A percentile compares a stretch with the other conserved stretches of the same genome.
Evolutionary conservation across 1,139 yeast species (phyloP).

Genomic region (Pichia norvegensis): DNA sequence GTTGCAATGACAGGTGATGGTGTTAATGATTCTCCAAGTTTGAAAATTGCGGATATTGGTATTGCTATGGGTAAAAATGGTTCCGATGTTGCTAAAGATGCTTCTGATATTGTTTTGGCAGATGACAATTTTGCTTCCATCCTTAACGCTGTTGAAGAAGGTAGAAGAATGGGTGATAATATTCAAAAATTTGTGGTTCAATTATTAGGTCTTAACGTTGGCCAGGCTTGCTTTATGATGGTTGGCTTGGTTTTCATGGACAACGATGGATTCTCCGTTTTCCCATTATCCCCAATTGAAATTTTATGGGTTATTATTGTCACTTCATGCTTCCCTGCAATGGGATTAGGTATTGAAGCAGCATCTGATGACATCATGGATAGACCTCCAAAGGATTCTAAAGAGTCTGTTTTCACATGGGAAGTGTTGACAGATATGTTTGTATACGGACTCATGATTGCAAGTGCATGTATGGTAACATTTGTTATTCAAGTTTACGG

Average conservation of each 20-base stretch:
- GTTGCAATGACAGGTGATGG: conserved; percentile 90
- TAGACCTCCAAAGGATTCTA: conserved; percentile 52
- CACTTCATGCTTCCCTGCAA: conserved; percentile 77
- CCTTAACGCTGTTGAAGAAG: conserved; percentile 73
- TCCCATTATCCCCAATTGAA: conserved; percentile 74
- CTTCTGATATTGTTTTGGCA: conserved; percentile 64
- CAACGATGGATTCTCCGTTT: conserved; percentile 50
- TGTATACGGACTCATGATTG: conserved; percentile 68
- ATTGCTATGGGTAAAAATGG: conserved; percentile 81
- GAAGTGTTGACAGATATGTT: conserved; percentile 69
- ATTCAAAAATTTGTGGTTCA: conserved; percentile 80
- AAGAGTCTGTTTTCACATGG: conserved; percentile 56
- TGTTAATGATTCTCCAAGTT: conserved; percentile 76
- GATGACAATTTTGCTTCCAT: conserved; percentile 77
- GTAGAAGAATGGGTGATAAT: conserved; percentile 73
- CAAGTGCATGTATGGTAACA: conserved; percentile 59
- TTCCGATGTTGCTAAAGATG: conserved; percentile 77
- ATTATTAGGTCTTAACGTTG: conserved; percentile 69
- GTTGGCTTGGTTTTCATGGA: conserved; percentile 69
- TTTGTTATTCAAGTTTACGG: conserved; percentile 63
- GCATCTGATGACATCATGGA: conserved; percentile 63
- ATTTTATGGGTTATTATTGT: conserved; percentile 74
- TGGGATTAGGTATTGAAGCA: conserved; percentile 70
- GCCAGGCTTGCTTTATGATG: conserved; percentile 65
- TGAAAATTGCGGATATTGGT: conserved; percentile 77